These are phyloP conservation scores for Globisporangium canariense DNA, from an alignment of 352 stramenopile species.

Conservation along the genomic window DNA sequence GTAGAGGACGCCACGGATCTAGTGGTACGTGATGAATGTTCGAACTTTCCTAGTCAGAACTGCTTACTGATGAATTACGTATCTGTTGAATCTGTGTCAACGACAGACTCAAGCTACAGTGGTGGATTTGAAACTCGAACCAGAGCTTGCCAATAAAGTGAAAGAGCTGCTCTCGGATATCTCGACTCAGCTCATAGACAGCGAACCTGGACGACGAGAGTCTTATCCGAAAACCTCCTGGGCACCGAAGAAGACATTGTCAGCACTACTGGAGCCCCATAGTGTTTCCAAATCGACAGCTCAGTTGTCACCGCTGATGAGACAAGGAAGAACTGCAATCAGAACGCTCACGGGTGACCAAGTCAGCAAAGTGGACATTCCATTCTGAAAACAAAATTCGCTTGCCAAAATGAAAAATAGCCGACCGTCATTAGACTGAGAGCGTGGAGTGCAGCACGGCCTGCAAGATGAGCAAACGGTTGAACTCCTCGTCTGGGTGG, in stretches of 20 bases:
- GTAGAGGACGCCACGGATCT: conserved; percentile 27
- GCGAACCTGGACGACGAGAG: not conserved
- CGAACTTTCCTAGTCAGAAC: not conserved
- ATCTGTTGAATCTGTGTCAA: not conserved
- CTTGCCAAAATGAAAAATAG: not conserved
- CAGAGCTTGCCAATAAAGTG: conserved; percentile 24
- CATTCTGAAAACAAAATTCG: not conserved
- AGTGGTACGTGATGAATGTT: conserved; percentile 17
- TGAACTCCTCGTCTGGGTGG: conserved; percentile 13
- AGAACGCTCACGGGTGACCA: conserved; percentile 7
- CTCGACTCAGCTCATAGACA: not conserved
- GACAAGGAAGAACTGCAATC: conserved; percentile 12
- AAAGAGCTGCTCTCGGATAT: conserved; percentile 20
- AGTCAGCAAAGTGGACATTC: conserved; percentile 6
- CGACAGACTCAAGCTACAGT: conserved; percentile 14
- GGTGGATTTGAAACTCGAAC: conserved; percentile 21
- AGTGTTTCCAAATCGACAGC: not conserved
- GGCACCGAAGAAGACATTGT: not conserved
- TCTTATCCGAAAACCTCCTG: not conserved
- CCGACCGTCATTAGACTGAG: conserved; percentile 8
- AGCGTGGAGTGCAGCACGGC: conserved; percentile 39
- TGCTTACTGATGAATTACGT: not conserved
- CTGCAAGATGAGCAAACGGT: conserved; percentile 48
- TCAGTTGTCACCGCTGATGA: conserved; percentile 27
- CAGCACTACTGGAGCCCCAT: not conserved